phyloP scores from a whole-genome alignment of 164 flowering plant species.

The Nelumbo lutea region DNA sequence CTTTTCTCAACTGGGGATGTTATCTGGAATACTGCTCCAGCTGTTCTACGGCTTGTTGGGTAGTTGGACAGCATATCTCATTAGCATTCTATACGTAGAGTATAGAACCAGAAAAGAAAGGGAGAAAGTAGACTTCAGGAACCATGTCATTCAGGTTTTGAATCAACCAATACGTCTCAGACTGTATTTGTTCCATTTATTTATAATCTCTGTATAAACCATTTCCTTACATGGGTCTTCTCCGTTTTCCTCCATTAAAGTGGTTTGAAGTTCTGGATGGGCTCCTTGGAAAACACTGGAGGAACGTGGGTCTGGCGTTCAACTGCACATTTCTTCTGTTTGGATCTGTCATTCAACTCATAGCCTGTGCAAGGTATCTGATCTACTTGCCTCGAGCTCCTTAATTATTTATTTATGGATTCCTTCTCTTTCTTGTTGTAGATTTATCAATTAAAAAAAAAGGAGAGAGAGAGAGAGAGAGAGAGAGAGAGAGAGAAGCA shows the following conservation, averaged over 20 bases:
- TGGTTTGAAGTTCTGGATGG: conserved; percentile 99
- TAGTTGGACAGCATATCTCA: conserved; percentile 89
- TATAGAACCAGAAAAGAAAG: conserved; percentile 83
- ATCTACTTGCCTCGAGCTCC: neutral
- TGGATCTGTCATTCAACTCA: conserved; percentile 99
- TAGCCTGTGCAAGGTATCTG: conserved; percentile 94
- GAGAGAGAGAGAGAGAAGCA: neutral
- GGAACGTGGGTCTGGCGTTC: conserved; percentile 93
- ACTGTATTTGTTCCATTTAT: neutral
- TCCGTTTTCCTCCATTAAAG: conserved; percentile 28
- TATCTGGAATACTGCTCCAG: conserved; percentile 76
- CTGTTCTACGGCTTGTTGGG: conserved; percentile 85
- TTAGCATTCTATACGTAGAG: conserved; percentile 78
- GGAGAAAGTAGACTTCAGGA: conserved; percentile 78
- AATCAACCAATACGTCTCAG: neutral
- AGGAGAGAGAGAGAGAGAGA: neutral
- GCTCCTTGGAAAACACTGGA: conserved; percentile 94
- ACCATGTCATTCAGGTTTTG: conserved; percentile 85
- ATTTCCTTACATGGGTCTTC: conserved; percentile 11
- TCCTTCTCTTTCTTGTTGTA: neutral
- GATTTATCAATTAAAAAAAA: neutral
- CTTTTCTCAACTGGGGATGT: conserved; percentile 90
- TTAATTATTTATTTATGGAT: neutral
- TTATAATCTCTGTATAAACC: neutral
- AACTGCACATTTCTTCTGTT: conserved; percentile 98